phyloP scores from a whole-genome alignment of 306 rosid genomes.

The Styphnolobium japonicum region DNA sequence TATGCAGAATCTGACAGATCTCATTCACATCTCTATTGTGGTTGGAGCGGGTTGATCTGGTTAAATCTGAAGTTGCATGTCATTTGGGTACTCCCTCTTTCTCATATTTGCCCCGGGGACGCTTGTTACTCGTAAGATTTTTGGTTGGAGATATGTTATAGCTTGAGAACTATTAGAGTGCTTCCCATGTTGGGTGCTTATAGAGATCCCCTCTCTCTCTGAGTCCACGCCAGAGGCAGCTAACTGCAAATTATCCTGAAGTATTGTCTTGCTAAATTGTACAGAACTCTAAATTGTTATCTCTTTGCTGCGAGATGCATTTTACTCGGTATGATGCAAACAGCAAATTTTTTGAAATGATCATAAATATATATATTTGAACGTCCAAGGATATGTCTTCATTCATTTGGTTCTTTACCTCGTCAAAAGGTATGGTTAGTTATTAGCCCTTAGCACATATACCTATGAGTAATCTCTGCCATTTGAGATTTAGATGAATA shows the following conservation, averaged over 20 bases:
- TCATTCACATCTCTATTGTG: slow-evolving; percentile 2
- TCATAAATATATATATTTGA: neutral
- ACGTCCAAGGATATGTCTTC: neutral
- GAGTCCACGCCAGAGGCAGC: neutral
- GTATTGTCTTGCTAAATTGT: slow-evolving; percentile 28
- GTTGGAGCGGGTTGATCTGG: slow-evolving; percentile 20
- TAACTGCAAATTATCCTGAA: slow-evolving; percentile 14
- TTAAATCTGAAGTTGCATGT: slow-evolving; percentile 15
- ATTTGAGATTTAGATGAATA: neutral
- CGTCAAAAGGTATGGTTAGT: too few relatives aligned
- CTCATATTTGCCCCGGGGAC: neutral
- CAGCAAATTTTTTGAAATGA: neutral
- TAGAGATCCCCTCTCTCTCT: neutral
- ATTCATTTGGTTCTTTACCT: neutral
- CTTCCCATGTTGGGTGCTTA: neutral
- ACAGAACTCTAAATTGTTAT: slow-evolving; percentile 27
- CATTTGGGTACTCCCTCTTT: slow-evolving; percentile 26
- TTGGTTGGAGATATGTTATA: slow-evolving; percentile 11
- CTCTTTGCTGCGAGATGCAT: slow-evolving; percentile 18
- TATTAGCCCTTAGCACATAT: too few relatives aligned
- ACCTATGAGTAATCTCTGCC: neutral
- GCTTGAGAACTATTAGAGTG: slow-evolving; percentile 1
- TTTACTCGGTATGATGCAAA: slow-evolving; percentile 22
- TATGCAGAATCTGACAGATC: slow-evolving; percentile 18
- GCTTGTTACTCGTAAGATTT: slow-evolving; percentile 15